Evolutionary conservation across 108 stramenopile genomes (phyloP), one percentile per base, ranked within the genome.

Genomic region (Cylindrotheca closterium): DNA sequence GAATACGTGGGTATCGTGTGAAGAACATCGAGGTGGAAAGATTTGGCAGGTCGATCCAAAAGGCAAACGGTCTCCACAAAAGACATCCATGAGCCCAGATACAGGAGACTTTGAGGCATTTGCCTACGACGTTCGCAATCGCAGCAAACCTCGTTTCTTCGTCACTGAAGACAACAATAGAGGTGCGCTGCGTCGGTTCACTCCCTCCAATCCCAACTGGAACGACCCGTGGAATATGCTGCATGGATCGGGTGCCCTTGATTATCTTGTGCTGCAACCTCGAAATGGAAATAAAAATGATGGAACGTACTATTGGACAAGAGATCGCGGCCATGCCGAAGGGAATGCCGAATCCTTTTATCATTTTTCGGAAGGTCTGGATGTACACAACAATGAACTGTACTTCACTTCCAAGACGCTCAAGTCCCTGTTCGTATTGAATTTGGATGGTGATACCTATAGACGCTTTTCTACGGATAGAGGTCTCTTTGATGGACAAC

Each of bases 31-130:
- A 25, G 18, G 47, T 23, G 86, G 86, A 5, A 55, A 78, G 30
- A 72, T 76, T 30, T 85, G 67, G 47, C 81, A 85, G 53, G 79
- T 84, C 1, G 83, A 84, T 68, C 85, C 88, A 3, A 74, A 78
- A 47, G 85, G 81, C 28, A 34, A 54, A n/a, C 71, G 85, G 25
- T 24, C 48, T 22, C 56, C 80, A 30, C 28, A 63, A 64, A 4
- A 69, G 23, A 67, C 77, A 62, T 66, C 70, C 29, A 45, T 89
- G 24, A 74, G 82, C 33, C 65, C 56, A 27, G 74, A 70, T 27
- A 72, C 74, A 28, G 83, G 83, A 22, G 30, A 66, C 32, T 85
- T 66, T 67, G 80, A 85, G 26, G 34, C 75, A 27, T 75, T 85
- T 60, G 75, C 80, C 30, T 85, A 77, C 46, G 84, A 85, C 42